These are phyloP conservation scores for Rutidosis leptorrhynchoides DNA, from an alignment of 129 eudicot species.

Conservation along the genomic window DNA sequence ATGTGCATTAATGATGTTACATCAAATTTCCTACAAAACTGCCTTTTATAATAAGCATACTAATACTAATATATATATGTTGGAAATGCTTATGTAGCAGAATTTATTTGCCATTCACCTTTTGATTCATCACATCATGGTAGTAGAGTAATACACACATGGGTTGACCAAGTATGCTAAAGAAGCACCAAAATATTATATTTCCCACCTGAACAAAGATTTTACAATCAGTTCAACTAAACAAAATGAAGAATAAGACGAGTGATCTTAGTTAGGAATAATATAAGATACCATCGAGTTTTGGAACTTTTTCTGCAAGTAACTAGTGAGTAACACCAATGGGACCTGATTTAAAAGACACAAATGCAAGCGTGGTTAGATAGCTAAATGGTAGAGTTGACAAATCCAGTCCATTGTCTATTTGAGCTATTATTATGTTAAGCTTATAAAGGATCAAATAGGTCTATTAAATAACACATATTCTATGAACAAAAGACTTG, in stretches of 20 bases:
- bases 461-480: no score
- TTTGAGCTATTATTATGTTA: neutral
- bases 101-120: slow-evolving; percentile 37
- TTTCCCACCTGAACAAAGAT: slow-evolving; percentile 69
- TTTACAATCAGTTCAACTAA: neutral
- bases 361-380: neutral
- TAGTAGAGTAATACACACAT: slow-evolving; percentile 91
- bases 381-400: slow-evolving; percentile 1
- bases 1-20: neutral
- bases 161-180: slow-evolving; percentile 93
- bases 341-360: slow-evolving; percentile 63
- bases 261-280: slow-evolving; percentile 1
- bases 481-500: neutral
- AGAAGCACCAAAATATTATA: slow-evolving; percentile 91
- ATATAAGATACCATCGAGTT: slow-evolving; percentile 79
- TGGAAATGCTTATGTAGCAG: neutral
- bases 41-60: slow-evolving; percentile 9
- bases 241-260: neutral
- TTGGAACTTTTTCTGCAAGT: slow-evolving; percentile 70
- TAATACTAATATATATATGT: slow-evolving; percentile 17
- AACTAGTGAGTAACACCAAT: slow-evolving; percentile 72
- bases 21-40: slow-evolving; percentile 36
- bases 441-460: no score
- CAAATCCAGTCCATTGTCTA: neutral
- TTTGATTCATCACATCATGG: slow-evolving; percentile 88